These are phyloP conservation scores for Saxophila tyrrhenica DNA, from an alignment of 495 filamentous ascomycete species.

Conservation along the genomic window DNA sequence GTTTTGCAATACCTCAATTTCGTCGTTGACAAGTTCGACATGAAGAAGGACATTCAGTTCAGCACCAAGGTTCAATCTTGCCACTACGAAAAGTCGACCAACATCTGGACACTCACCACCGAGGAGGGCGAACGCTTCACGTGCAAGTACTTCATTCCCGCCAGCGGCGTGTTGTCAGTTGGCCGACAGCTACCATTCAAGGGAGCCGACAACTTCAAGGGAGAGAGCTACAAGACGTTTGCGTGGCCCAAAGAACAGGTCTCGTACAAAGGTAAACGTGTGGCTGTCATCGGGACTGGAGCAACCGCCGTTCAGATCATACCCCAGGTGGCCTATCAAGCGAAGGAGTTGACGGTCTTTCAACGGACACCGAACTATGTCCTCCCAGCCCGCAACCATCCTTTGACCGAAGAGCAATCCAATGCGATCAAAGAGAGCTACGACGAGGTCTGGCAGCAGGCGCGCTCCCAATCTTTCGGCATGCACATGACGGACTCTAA, in stretches of 20 bases:
- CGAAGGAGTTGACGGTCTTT: conserved; percentile 1
- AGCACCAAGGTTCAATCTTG: conserved; percentile 35
- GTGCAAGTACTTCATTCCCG: conserved; percentile 40
- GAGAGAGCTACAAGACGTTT: conserved; percentile 41
- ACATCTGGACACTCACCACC: conserved; percentile 37
- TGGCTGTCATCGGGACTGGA: conserved; percentile 49
- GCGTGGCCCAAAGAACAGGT: conserved; percentile 44
- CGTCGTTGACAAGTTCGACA: conserved; percentile 33
- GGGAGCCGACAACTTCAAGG: conserved; percentile 41
- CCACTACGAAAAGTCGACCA: conserved; percentile 29
- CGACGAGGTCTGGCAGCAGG: conserved; percentile 4
- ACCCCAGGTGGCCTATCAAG: conserved; percentile 1
- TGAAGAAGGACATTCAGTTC: conserved; percentile 42
- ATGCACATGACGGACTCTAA: not conserved
- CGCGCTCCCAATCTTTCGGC: not conserved
- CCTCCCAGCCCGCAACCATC: conserved; percentile 6
- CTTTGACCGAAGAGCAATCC: not conserved
- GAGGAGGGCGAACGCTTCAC: conserved; percentile 33
- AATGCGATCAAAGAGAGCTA: conserved; percentile 5
- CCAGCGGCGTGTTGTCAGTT: conserved; percentile 32
- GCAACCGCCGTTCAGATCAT: conserved; percentile 11
- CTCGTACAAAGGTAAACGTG: conserved; percentile 37
- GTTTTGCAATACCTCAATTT: conserved; percentile 44
- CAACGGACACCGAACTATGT: conserved; percentile 4
- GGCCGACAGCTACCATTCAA: conserved; percentile 35